Conservation (phyloP, 192 early-diverging fungal genomes). For the Umbelopsis sp. region DNA sequence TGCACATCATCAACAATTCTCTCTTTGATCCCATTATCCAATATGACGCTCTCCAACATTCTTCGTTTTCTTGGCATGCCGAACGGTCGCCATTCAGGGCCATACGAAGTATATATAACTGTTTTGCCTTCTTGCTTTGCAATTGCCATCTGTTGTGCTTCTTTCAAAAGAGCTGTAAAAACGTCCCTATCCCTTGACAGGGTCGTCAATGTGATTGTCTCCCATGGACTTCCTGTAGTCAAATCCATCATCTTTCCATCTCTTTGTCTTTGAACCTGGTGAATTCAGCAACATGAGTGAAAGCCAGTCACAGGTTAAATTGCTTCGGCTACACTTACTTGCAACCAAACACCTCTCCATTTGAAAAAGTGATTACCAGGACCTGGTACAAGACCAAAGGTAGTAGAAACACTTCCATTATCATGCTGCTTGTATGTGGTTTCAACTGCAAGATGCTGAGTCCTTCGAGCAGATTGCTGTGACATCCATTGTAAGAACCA, state of each 20-base stretch:
- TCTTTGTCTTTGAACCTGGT: slow-evolving; percentile 71
- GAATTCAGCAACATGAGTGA: neutral
- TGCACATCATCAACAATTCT: slow-evolving; percentile 69
- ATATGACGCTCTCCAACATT: slow-evolving; percentile 69
- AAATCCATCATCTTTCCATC: slow-evolving; percentile 91
- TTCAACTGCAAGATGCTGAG: slow-evolving; percentile 83
- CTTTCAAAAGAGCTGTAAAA: slow-evolving; percentile 75
- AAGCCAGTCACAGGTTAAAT: slow-evolving; percentile 7
- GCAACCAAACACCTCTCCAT: slow-evolving; percentile 81
- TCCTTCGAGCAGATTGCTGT: slow-evolving; percentile 48
- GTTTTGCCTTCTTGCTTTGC: slow-evolving; percentile 93
- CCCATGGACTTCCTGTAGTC: slow-evolving; percentile 89
- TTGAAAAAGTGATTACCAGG: slow-evolving; percentile 88
- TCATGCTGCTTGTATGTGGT: slow-evolving; percentile 87
- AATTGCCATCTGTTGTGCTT: slow-evolving; percentile 82
- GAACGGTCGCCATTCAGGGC: slow-evolving; percentile 96
- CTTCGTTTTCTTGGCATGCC: slow-evolving; percentile 86
- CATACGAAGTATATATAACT: slow-evolving; percentile 93
- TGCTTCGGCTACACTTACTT: slow-evolving; percentile 18
- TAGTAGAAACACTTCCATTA: slow-evolving; percentile 84
- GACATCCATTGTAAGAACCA: slow-evolving; percentile 97
- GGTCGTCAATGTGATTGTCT: slow-evolving; percentile 93
- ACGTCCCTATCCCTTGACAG: slow-evolving; percentile 78
- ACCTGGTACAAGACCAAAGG: slow-evolving; percentile 89
- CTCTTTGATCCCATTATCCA: slow-evolving; percentile 69